A percentile compares a stretch with the other conserved stretches of the same genome.
phyloP scores from a whole-genome alignment of 2,329 filamentous ascomycete species.

The Phialemonium atrogriseum region DNA sequence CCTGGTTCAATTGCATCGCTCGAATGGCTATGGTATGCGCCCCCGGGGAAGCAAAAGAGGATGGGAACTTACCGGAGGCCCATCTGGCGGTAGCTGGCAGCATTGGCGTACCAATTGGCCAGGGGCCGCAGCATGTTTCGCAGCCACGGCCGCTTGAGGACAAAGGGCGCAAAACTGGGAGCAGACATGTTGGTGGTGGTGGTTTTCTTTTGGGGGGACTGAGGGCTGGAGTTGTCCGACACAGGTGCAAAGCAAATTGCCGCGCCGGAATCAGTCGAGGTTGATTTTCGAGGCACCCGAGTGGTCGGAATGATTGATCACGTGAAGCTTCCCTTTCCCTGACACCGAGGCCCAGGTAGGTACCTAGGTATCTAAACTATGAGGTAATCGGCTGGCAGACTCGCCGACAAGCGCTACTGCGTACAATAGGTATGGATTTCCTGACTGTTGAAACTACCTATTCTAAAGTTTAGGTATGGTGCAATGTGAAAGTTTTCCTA shows the following conservation, averaged over 20 bases:
- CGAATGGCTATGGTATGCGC: neutral
- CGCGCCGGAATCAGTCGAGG: constrained; percentile 7
- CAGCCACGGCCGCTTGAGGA: constrained; percentile 76
- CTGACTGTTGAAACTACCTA: too few species aligned
- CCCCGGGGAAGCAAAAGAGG: neutral
- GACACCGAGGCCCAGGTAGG: too few species aligned
- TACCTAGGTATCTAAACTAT: too few species aligned
- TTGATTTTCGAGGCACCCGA: constrained; percentile 8
- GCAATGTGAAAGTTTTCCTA: too few species aligned
- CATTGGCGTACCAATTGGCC: constrained; percentile 81
- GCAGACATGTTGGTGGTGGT: constrained; percentile 45
- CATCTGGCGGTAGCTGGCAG: constrained; percentile 86
- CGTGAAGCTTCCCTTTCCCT: too few species aligned
- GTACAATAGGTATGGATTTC: too few species aligned
- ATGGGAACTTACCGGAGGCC: constrained; percentile 65
- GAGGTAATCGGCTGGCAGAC: too few species aligned
- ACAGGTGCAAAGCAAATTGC: constrained; percentile 13
- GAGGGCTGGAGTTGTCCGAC: constrained; percentile 10
- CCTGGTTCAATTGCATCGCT: constrained; percentile 8
- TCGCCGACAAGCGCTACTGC: too few species aligned
- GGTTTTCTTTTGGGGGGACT: constrained; percentile 11
- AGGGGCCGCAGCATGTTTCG: constrained; percentile 69
- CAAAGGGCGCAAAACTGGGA: constrained; percentile 60
- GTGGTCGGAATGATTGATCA: too few species aligned
- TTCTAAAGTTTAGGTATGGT: too few species aligned